Conservation (phyloP, 2,329 filamentous ascomycete species). For the Aciculosporium take region DNA sequence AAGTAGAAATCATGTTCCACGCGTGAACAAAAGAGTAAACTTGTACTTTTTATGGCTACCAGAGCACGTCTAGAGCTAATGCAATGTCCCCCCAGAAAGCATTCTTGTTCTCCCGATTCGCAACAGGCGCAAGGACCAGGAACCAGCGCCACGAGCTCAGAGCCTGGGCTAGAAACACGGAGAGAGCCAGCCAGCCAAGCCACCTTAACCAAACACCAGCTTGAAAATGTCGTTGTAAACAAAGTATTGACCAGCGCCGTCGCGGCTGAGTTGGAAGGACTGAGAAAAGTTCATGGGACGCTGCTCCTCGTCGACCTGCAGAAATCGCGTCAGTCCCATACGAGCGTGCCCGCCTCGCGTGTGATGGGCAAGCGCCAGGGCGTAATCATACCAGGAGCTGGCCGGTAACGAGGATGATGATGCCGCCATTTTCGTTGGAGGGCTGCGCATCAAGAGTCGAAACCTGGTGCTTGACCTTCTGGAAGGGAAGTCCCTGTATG, state of each 20-base stretch:
- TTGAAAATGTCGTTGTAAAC: constrained; percentile 94
- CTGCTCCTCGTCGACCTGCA: constrained; percentile 70
- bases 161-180: not conserved
- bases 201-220: constrained; percentile 52
- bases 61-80: not conserved
- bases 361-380: not conserved
- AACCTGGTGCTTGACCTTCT: constrained; percentile 66
- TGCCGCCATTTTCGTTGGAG: constrained; percentile 45
- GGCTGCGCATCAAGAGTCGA: constrained; percentile 75
- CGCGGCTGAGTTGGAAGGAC: constrained; percentile 69
- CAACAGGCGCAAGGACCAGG: not conserved
- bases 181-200: not conserved
- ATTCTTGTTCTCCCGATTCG: not conserved
- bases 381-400: constrained; percentile 54
- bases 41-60: constrained; percentile 1
- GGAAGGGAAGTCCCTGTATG: constrained; percentile 58
- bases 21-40: not conserved
- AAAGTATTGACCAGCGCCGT: constrained; percentile 57
- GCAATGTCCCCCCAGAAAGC: not conserved
- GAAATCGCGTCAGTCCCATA: not conserved
- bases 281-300: constrained; percentile 86
- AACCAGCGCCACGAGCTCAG: not conserved
- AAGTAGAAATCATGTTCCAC: not conserved
- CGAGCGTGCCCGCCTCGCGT: not conserved
- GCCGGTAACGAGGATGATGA: constrained; percentile 81